Base-by-base conservation (phyloP, 306 rosid species). In the Senna siamea region DNA sequence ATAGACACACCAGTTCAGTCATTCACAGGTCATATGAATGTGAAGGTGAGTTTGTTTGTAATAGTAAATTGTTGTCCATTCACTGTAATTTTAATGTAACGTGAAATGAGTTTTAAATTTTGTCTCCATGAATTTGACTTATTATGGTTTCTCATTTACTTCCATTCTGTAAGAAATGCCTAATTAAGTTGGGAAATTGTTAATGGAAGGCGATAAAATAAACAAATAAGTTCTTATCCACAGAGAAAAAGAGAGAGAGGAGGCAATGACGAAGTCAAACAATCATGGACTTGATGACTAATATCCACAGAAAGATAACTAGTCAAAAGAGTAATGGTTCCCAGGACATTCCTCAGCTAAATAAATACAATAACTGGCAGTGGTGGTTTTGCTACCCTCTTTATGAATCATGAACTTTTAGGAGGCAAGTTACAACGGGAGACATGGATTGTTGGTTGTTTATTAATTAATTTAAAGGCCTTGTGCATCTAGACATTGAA, bases 1-100 rank as follows among this genome's bases (percentile, higher is more conserved):
- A 72, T 87, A 63, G 97, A 92, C 77, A 59, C 97, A 2, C 99
- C 99, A 0, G 56, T 90, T 66, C 95, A 87, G 62, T 85, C 96
- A 58, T 92, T 85, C 79, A 87, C 96, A 0, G 99, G 99, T 75
- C 98, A 95, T 85, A 76, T 48, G 62, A 95, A 95, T 79, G 89
- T 95, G 43, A 95, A 95, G 99, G 99, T 95, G 90, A 65, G 62
- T 63, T 61, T 28, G 32, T 66, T 73, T 48, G 5, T 73, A 5
- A 37, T 26, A 1, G 1, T 26, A 26, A 26, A 26, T 26, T 26
- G 30, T 32, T 30, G 30, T 48, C 59, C 34, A 18, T 57, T 17
- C 60, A 32, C 52, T 20, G 47, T 26, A 26, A 26, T 7, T 46
- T 28, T 38, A 32, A 9, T 63, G 18, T 41, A 19, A 7, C 15